These are phyloP conservation scores for Corchorus capsularis DNA, from an alignment of 345 rosid species.

Conservation along the genomic window DNA sequence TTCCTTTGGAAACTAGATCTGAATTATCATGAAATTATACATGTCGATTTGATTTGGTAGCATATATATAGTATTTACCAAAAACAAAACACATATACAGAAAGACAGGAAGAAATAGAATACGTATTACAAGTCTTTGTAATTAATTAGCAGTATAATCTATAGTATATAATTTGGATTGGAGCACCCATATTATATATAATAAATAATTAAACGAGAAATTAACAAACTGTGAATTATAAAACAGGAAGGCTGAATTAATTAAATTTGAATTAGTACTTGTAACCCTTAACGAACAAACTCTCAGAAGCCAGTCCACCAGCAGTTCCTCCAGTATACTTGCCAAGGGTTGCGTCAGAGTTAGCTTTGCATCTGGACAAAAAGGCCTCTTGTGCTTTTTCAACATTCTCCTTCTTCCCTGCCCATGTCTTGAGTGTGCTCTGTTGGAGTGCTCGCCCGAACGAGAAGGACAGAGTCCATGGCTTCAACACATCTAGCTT, in stretches of 20 bases:
- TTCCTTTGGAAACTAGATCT: background rate
- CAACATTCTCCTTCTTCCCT: constrained; percentile 78
- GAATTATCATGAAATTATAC: background rate
- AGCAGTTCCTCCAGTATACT: constrained; percentile 51
- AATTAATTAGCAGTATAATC: background rate
- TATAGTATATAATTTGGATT: background rate
- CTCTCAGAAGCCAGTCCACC: constrained; percentile 83
- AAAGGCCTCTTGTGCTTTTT: constrained; percentile 76
- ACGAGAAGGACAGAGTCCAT: constrained; percentile 94
- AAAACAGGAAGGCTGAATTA: background rate
- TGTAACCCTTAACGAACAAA: constrained; percentile 82
- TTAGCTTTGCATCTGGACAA: constrained; percentile 76
- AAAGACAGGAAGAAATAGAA: background rate
- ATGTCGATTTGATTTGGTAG: background rate
- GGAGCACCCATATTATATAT: background rate
- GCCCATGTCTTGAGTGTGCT: constrained; percentile 94
- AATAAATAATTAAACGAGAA: background rate
- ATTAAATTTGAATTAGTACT: constrained; percentile 41
- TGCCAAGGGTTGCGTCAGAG: constrained; percentile 84
- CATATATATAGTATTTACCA: background rate
- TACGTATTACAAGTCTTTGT: background rate
- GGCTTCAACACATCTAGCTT: constrained; percentile 75
- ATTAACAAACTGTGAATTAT: too few species aligned
- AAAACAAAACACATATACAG: too few species aligned
- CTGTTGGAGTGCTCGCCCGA: constrained; percentile 88